Evolutionary conservation across 805 yeast species (phyloP).

Genomic region (Kockiozyma suomiensis): DNA sequence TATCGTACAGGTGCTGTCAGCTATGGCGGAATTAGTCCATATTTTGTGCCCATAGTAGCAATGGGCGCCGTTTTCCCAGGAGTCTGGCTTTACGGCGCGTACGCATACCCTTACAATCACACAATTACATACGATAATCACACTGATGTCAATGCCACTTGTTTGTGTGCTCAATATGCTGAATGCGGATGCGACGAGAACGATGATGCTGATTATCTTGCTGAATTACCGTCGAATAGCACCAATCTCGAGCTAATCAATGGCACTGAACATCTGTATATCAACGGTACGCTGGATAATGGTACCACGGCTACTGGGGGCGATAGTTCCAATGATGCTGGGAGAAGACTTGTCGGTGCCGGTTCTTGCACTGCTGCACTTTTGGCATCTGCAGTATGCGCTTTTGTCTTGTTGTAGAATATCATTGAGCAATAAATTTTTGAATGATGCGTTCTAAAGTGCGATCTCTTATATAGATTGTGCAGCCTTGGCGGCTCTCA

Average conservation of each 20-base stretch:
- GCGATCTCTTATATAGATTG: background rate
- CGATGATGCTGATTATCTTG: conserved; percentile 12
- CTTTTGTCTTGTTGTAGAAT: background rate
- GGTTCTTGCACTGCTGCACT: background rate
- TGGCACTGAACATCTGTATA: conserved; percentile 15
- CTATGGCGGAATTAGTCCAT: conserved; percentile 15
- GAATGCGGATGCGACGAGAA: conserved; percentile 25
- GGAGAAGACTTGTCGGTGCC: background rate
- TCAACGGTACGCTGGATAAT: conserved; percentile 25
- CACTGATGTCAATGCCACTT: conserved; percentile 14
- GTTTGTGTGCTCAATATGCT: conserved; percentile 20
- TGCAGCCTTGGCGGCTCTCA: background rate
- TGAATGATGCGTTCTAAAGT: background rate
- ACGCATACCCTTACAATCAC: conserved; percentile 17
- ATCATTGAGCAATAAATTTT: background rate
- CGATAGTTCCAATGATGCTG: background rate
- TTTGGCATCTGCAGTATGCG: background rate
- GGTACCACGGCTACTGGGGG: conserved; percentile 23
- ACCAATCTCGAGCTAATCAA: conserved; percentile 3
- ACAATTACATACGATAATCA: conserved; percentile 3
- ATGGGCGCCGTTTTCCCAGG: conserved; percentile 10
- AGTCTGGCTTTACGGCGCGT: conserved; percentile 17
- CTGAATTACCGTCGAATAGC: conserved; percentile 12
- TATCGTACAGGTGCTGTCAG: conserved; percentile 15
- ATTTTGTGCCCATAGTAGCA: conserved; percentile 4